Conservation (phyloP, 2,329 filamentous ascomycete species). For the Alternaria sp. region DNA sequence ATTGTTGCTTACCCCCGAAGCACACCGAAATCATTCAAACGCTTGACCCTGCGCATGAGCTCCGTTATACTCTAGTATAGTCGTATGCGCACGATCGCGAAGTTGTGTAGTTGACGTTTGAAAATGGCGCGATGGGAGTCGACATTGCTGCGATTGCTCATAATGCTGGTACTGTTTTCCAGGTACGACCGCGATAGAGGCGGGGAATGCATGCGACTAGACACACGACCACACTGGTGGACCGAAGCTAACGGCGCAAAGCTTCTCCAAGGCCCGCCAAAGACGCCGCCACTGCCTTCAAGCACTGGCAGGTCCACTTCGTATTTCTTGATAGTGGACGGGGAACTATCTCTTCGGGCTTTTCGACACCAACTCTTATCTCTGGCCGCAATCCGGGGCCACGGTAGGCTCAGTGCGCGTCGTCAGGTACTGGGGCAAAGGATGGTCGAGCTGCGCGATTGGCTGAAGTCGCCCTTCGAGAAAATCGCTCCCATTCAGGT, state of each 20-base stretch:
- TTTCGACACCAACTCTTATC: neutral
- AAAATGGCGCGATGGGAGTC: neutral
- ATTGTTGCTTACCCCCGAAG: neutral
- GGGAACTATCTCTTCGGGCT: neutral
- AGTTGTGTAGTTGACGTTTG: neutral
- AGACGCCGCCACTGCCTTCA: conserved; percentile 10
- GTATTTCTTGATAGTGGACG: conserved; percentile 1
- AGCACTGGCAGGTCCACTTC: conserved; percentile 9
- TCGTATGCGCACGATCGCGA: neutral
- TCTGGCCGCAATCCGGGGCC: neutral
- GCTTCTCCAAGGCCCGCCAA: conserved; percentile 27
- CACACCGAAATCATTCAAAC: neutral
- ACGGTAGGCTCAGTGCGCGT: conserved; percentile 2
- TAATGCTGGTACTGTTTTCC: neutral
- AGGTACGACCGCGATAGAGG: conserved; percentile 4
- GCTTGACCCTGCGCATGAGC: neutral
- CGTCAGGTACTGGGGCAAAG: neutral
- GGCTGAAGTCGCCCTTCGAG: neutral
- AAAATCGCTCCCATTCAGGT: neutral
- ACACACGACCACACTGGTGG: conserved; percentile 7
- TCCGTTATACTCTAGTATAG: neutral
- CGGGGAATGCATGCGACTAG: neutral
- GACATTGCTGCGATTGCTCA: neutral
- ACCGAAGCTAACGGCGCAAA: conserved; percentile 20
- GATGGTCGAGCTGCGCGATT: neutral